These are phyloP conservation scores for Mucor velutinosus DNA, from an alignment of 371 early-diverging fungal species.

Conservation along the genomic window DNA sequence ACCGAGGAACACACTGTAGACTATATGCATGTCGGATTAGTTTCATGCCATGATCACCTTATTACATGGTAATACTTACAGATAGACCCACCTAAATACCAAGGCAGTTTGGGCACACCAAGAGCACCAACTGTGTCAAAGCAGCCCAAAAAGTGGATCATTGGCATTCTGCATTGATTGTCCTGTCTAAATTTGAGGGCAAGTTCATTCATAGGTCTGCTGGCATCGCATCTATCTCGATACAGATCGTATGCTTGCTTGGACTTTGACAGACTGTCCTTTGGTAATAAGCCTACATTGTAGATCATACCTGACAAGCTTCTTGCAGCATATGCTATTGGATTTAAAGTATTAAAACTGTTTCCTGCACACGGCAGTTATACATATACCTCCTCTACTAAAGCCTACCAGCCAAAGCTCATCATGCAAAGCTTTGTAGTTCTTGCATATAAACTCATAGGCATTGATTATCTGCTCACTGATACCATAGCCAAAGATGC, in stretches of 20 bases:
- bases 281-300: constrained; percentile 40
- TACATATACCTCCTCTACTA: constrained; percentile 41
- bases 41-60: background rate
- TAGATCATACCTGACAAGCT: constrained; percentile 44
- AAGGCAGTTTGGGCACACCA: constrained; percentile 43
- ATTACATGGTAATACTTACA: constrained; percentile 21
- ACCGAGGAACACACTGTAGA: constrained; percentile 31
- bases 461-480: constrained; percentile 35
- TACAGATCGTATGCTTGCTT: constrained; percentile 31
- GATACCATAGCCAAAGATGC: constrained; percentile 41
- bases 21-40: constrained; percentile 6
- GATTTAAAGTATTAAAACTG: background rate
- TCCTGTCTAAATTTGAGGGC: constrained; percentile 24
- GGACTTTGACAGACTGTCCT: constrained; percentile 9
- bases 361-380: background rate
- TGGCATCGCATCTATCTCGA: constrained; percentile 11
- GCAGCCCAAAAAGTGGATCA: constrained; percentile 38
- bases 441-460: constrained; percentile 29
- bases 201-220: constrained; percentile 6
- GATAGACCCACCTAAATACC: constrained; percentile 39
- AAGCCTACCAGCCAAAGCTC: constrained; percentile 43
- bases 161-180: constrained; percentile 24
- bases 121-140: constrained; percentile 46
- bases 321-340: constrained; percentile 39
- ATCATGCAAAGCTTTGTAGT: constrained; percentile 27